Evolutionary conservation across 2,329 filamentous ascomycete genomes (phyloP).

Genomic region (Diplodia corticola): DNA sequence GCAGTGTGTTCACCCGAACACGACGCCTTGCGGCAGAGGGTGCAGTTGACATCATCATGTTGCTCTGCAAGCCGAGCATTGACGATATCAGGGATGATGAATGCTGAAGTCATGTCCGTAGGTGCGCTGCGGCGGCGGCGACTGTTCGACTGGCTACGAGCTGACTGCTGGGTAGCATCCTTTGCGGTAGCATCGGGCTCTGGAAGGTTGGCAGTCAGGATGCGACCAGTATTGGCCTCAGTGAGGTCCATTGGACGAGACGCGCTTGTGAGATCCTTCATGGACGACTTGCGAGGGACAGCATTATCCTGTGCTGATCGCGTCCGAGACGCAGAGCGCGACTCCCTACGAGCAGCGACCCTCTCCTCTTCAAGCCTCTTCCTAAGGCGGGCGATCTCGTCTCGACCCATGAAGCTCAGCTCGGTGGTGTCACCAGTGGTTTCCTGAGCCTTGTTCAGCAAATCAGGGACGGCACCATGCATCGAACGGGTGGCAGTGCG

Average conservation of each 20-base stretch:
- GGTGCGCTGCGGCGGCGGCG: conserved; percentile 52
- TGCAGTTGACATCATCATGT: conserved; percentile 58
- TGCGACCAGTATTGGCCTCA: conserved; percentile 21
- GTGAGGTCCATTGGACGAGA: conserved; percentile 21
- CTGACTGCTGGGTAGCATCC: conserved; percentile 48
- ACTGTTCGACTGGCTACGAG: conserved; percentile 52
- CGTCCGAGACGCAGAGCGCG: conserved; percentile 24
- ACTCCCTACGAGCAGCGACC: conserved; percentile 32
- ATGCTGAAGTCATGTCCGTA: conserved; percentile 63
- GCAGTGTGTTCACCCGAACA: conserved; percentile 31
- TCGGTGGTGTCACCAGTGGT: conserved; percentile 46
- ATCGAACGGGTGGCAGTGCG: conserved; percentile 23
- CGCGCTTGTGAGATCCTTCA: conserved; percentile 23
- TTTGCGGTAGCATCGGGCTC: conserved; percentile 26
- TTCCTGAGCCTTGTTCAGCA: conserved; percentile 3
- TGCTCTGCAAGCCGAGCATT: conserved; percentile 34
- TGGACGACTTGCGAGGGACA: conserved; percentile 24
- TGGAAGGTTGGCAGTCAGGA: conserved; percentile 11
- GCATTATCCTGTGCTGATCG: conserved; percentile 47
- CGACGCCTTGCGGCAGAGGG: conserved; percentile 54
- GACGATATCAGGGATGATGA: conserved; percentile 64
- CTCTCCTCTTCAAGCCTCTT: conserved; percentile 58
- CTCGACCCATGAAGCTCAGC: conserved; percentile 55
- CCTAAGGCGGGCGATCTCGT: conserved; percentile 56
- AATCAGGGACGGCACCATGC: conserved; percentile 29